Conservation (phyloP, 106 monocot genomes). For the Chionographis japonica region DNA sequence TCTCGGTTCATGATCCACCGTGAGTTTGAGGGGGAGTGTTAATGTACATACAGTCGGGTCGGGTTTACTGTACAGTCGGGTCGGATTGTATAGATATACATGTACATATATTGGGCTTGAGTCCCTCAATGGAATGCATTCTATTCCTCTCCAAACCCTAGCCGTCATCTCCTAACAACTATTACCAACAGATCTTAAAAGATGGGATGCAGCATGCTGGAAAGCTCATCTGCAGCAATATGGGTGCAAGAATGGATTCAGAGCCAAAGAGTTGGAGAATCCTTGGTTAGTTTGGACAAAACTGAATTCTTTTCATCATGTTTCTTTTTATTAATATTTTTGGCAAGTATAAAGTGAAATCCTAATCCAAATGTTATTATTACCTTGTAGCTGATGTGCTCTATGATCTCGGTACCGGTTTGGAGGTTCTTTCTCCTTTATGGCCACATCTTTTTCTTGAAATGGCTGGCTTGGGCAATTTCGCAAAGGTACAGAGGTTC, state of each 20-base stretch:
- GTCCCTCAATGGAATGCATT: no score
- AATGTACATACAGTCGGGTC: no score
- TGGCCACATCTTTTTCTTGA: constrained; percentile 96
- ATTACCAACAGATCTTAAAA: constrained; percentile 61
- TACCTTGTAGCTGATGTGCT: constrained; percentile 78
- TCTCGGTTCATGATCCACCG: no score
- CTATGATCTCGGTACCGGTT: constrained; percentile 88
- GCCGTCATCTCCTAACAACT: no score
- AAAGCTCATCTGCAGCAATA: constrained; percentile 88
- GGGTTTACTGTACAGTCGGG: no score
- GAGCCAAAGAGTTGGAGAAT: constrained; percentile 99
- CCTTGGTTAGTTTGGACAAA: constrained; percentile 42
- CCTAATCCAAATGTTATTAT: constrained; percentile 3
- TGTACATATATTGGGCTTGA: no score
- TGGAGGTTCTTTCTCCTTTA: constrained; percentile 92
- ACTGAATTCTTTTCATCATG: background rate
- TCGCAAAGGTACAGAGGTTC: constrained; percentile 72
- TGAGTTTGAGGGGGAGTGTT: no score
- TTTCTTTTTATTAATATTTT: background rate
- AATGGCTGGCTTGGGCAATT: constrained; percentile 91
- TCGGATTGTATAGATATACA: no score
- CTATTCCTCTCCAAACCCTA: no score
- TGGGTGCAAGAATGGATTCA: constrained; percentile 99
- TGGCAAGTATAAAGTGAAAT: background rate
- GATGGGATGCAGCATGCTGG: constrained; percentile 99